A percentile compares a stretch with the other conserved stretches of the same genome.
phyloP scores from a whole-genome alignment of 345 rosid species.

The Citropsis articulata region DNA sequence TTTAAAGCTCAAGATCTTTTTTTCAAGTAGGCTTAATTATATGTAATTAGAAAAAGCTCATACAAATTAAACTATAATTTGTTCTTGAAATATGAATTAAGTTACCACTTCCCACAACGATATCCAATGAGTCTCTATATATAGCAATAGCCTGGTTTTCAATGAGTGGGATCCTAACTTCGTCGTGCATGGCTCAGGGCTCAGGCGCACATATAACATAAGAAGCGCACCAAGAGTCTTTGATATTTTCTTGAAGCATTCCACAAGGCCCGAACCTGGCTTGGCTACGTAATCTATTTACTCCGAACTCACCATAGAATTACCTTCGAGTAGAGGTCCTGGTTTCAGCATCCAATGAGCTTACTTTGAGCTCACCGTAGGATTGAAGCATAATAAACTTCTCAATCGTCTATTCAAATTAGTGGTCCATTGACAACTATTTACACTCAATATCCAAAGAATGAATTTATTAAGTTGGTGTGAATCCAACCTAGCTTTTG shows the following conservation, averaged over 20 bases:
- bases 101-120: neutral
- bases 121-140: neutral
- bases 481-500: neutral
- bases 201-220: neutral
- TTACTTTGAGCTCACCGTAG: neutral
- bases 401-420: neutral
- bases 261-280: too few species aligned
- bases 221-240: neutral
- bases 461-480: neutral
- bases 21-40: too few species aligned
- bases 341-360: neutral
- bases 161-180: neutral
- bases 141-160: neutral
- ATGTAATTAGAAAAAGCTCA: too few species aligned
- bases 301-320: too few species aligned
- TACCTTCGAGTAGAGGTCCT: too few species aligned
- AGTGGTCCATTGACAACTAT: constrained; percentile 25
- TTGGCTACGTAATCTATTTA: too few species aligned
- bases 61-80: too few species aligned
- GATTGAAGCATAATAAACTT: too few species aligned
- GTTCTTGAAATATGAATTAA: too few species aligned
- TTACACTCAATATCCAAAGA: constrained; percentile 5
- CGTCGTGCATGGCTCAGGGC: neutral
- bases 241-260: neutral
- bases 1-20: too few species aligned